Evolutionary conservation across 202 grass and related monocot genomes (phyloP), one percentile per base, ranked within the genome.

Genomic region (Zoysia matrella): DNA sequence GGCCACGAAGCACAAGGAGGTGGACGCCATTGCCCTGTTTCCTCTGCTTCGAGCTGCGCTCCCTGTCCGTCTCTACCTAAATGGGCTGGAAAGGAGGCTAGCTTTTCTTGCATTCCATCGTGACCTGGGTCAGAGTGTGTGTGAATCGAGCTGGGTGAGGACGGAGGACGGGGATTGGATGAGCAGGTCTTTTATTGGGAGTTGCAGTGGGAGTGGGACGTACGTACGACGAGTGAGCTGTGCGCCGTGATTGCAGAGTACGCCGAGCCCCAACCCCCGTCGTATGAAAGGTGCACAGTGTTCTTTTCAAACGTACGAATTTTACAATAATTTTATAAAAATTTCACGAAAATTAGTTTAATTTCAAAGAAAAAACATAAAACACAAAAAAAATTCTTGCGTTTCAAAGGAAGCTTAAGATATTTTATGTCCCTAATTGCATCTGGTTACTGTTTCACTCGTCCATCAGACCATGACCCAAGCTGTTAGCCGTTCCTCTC

Each of bases 111-210:
- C 22, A 22, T 22, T 22, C 22, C 22, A 22, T 22, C 72, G 50
- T 60, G 60, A 41, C 69, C 60, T 6, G 16, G 12, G n/a, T 64
- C 30, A 3, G n/a, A 3, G 60, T 40, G 60, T 22, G 46, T 78
- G 85, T 50, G 73, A 82, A 64, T 14, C 52, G 72, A 30, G 80
- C 47, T 60, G 50, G 54, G 54, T 3, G 64, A 10, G 49, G 82
- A 52, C 51, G 8, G 72, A 49, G 86, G 74, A 55, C 42, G 0
- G 3, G 58, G 58, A 61, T 61, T 73, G 73, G 65, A 65, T 47
- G 85, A 65, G 75, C 67, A 47, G 58, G 39, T 12, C 14, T 66
- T 82, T 88, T 81, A 80, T 80, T 72, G 75, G 81, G 69, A 80
- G 77, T 76, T 67, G 86, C 81, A 72, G 68, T 16, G 57, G n/a